phyloP scores from a whole-genome alignment of 306 rosid genomes.

The Quercus engelmannii region DNA sequence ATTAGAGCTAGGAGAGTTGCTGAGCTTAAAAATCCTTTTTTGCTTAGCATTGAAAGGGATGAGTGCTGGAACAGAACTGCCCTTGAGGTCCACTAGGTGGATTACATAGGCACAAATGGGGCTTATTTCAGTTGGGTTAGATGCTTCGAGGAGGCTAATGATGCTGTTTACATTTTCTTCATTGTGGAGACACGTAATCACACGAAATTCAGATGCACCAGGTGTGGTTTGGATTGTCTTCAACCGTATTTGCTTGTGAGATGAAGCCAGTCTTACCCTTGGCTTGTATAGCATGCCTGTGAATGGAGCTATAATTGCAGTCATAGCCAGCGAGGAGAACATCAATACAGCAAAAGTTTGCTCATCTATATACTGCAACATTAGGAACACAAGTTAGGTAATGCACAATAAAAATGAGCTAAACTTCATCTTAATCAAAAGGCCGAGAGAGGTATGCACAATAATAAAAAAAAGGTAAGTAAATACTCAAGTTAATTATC shows the following conservation, averaged over 20 bases:
- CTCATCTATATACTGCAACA: slow-evolving; percentile 31
- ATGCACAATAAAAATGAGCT: too few relatives aligned
- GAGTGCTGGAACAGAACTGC: slow-evolving; percentile 36
- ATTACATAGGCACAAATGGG: slow-evolving; percentile 38
- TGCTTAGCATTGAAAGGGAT: slow-evolving; percentile 29
- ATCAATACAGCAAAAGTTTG: slow-evolving; percentile 23
- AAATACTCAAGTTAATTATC: too few relatives aligned
- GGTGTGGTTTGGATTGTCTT: slow-evolving; percentile 27
- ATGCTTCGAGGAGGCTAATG: slow-evolving; percentile 40
- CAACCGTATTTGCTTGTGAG: not conserved
- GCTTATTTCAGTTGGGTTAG: slow-evolving; percentile 26
- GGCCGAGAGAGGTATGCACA: too few relatives aligned
- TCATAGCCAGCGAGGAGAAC: slow-evolving; percentile 4
- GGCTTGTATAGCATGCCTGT: slow-evolving; percentile 4
- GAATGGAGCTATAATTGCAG: slow-evolving; percentile 23
- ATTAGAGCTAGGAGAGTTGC: slow-evolving; percentile 25
- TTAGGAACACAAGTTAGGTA: not conserved
- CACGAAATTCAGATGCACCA: slow-evolving; percentile 19
- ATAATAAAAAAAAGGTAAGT: too few relatives aligned
- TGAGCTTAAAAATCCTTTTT: not conserved
- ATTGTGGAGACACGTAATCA: slow-evolving; percentile 38
- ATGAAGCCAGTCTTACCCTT: not conserved
- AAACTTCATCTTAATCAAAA: too few relatives aligned
- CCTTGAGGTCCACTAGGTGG: slow-evolving; percentile 46
- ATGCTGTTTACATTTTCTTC: slow-evolving; percentile 43